Percentiles rank a stretch among this genome's conserved stretches.
phyloP scores from a whole-genome alignment of 768 basidiomycete species.

The Crucibulum laeve region DNA sequence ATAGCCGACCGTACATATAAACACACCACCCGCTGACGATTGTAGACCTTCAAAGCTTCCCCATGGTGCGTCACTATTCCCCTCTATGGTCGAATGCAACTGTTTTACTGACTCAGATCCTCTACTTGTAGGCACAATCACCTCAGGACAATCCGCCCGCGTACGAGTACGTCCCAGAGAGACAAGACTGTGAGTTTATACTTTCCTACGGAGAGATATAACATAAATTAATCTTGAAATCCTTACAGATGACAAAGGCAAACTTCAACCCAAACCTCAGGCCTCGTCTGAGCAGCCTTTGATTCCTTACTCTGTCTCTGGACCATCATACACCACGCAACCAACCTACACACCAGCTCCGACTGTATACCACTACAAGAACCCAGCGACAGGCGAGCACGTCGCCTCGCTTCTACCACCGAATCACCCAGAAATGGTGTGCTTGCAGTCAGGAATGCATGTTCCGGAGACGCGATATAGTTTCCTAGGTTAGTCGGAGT shows the following conservation, averaged over 20 bases:
- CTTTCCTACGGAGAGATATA: background rate
- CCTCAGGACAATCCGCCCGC: slow-evolving; percentile 43
- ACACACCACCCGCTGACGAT: no score
- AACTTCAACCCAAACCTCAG: background rate
- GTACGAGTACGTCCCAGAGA: slow-evolving; percentile 35
- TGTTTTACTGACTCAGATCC: slow-evolving; percentile 1
- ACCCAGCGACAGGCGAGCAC: slow-evolving; percentile 54
- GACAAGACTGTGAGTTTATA: slow-evolving; percentile 22
- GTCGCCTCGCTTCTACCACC: slow-evolving; percentile 68
- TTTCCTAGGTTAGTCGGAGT: slow-evolving; percentile 50
- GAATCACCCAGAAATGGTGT: slow-evolving; percentile 79
- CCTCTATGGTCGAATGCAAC: slow-evolving; percentile 1
- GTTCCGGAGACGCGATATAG: slow-evolving; percentile 60
- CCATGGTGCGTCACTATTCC: slow-evolving; percentile 14
- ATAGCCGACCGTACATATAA: no score
- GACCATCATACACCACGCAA: slow-evolving; percentile 22
- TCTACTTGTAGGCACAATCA: slow-evolving; percentile 9
- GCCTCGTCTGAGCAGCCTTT: background rate
- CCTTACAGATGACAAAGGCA: background rate
- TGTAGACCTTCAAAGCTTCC: no score
- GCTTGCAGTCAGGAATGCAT: slow-evolving; percentile 76
- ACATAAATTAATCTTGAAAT: background rate
- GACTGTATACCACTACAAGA: slow-evolving; percentile 64
- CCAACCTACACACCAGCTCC: slow-evolving; percentile 35
- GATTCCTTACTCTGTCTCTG: slow-evolving; percentile 12